Evolutionary conservation across 108 stramenopile genomes (phyloP), one percentile per base, ranked within the genome.

Genomic region (Bacterosira constricta): DNA sequence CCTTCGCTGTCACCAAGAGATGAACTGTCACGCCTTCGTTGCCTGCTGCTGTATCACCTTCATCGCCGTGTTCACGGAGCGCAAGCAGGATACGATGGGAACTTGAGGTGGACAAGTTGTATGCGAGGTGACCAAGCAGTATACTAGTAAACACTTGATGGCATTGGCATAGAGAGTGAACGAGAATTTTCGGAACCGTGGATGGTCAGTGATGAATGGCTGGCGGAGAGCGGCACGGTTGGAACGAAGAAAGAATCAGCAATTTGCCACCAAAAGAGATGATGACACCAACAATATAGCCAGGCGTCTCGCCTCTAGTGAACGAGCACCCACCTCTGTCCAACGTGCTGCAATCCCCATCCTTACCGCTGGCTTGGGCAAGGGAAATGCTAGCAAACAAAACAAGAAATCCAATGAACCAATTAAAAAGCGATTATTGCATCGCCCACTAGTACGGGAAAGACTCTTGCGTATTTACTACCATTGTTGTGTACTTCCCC

Each of bases 391-490:
- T n/a, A n/a, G n/a, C n/a, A 66, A 29, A 34, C 37, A 8, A 54
- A 37, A n/a, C 17, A 18, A 10, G 20, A 21, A 15, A 85, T 32
- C 20, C 70, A 65, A 2, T 39, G 77, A 18, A 82, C 52, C n/a
- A 86, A 92, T 83, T n/a, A n/a, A n/a, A n/a, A n/a, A n/a, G 80
- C 71, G 42, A 69, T 92, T 15, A 72, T 92, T 26, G 88, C 88
- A n/a, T 78, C 85, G 5, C 81, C 91, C 10, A 92, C 91, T 5
- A 88, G 91, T 21, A 84, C 80, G 10, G 91, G 91, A 9, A 92
- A 92, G 69, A 83, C 85, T 0, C 36, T 92, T n/a, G 88, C 91
- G 0, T 92, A 83, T 71, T 67, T 92, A 4, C 36, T 89, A 25
- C 91, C 91, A 36, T 62, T 92, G 4, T 49, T 88, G 25, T 83